A percentile compares a stretch with the other conserved stretches of the same genome.
Conservation (phyloP, 768 basidiomycete species). For the Lactarius indigo region DNA sequence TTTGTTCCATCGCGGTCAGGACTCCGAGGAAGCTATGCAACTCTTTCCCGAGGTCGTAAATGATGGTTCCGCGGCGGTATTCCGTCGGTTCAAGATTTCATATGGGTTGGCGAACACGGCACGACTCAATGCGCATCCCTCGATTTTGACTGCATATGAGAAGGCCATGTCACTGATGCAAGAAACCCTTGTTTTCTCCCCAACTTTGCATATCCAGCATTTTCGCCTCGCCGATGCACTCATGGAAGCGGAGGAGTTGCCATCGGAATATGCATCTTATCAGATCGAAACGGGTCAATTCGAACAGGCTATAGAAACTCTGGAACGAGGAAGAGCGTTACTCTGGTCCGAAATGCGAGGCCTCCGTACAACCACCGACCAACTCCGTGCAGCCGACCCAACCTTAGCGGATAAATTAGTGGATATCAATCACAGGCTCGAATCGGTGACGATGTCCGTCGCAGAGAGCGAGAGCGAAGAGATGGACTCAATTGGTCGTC, state of each 20-base stretch:
- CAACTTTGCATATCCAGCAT: not conserved
- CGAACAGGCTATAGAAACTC: not conserved
- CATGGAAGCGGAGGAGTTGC: not conserved
- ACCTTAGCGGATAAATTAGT: not conserved
- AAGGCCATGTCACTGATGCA: not conserved
- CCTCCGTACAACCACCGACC: not conserved
- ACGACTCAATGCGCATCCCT: not conserved
- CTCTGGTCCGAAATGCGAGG: not conserved
- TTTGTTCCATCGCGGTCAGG: not conserved
- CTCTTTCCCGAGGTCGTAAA: not conserved
- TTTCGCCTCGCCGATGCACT: not conserved
- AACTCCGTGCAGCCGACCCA: not conserved
- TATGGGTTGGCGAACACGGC: not conserved
- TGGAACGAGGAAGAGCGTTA: slow-evolving; percentile 5
- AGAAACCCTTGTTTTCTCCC: no score
- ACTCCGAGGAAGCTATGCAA: not conserved
- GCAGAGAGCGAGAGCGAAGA: no score
- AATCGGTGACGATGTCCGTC: not conserved
- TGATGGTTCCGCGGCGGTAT: not conserved
- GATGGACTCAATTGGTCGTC: slow-evolving; percentile 33
- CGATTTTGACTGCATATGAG: not conserved
- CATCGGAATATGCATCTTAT: not conserved
- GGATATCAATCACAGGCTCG: not conserved
- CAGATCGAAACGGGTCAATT: slow-evolving; percentile 1
- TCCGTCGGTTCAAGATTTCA: not conserved